Percentiles rank a stretch among this genome's conserved stretches.
These are phyloP conservation scores for Volvox reticuliferus DNA, from an alignment of 139 green algal genomes.

Conservation along the genomic window DNA sequence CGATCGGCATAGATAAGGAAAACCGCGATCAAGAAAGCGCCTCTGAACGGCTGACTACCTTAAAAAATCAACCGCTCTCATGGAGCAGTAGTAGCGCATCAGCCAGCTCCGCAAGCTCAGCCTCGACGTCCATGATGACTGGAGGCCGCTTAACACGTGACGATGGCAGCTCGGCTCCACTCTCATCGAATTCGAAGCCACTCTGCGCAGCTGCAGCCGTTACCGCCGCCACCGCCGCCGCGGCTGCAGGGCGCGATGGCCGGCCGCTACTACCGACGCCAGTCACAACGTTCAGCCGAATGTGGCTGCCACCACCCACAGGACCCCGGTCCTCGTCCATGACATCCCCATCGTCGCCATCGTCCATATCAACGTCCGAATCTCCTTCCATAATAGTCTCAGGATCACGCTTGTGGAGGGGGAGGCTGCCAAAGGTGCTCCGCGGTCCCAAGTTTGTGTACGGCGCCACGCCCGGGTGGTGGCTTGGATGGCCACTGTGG, in stretches of 20 bases:
- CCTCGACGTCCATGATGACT: constrained; percentile 65
- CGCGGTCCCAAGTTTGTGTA: background rate
- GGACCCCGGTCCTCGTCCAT: background rate
- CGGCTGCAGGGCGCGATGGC: constrained; percentile 2
- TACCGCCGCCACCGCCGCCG: constrained; percentile 20
- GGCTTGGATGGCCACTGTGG: background rate
- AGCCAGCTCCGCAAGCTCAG: constrained; percentile 74
- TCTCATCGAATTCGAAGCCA: background rate
- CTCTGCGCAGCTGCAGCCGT: background rate
- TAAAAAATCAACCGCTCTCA: constrained; percentile 55
- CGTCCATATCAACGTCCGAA: constrained; percentile 41
- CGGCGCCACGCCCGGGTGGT: background rate
- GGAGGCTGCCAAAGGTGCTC: background rate
- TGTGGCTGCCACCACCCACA: background rate
- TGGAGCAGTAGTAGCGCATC: constrained; percentile 75
- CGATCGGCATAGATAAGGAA: background rate
- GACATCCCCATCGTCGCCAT: constrained; percentile 21
- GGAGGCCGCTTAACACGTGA: background rate
- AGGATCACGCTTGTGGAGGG: background rate
- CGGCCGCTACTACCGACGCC: background rate
- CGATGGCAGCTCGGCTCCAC: background rate
- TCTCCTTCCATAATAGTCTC: constrained; percentile 37
- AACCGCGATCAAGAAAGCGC: background rate
- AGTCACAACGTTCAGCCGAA: background rate
- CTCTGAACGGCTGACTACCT: background rate